Conservation (phyloP, 148 eudicot species). For the Dysphania ambrosioides region DNA sequence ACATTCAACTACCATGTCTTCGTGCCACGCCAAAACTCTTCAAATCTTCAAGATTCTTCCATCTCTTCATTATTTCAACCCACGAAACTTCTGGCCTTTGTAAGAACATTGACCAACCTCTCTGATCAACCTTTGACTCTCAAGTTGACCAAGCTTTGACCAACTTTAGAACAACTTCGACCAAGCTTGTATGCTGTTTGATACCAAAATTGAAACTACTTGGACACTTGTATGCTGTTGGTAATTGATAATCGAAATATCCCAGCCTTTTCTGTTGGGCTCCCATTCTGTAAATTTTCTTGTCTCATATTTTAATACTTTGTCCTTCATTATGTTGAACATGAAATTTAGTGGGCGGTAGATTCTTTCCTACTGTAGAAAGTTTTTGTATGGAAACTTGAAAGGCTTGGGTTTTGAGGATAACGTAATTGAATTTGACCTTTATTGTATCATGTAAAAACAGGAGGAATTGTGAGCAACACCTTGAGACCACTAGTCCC, state of each 20-base stretch:
- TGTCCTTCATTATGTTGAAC: neutral
- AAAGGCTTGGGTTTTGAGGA: neutral
- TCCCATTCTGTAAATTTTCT: neutral
- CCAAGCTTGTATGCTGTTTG: too few species aligned
- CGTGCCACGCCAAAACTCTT: too few species aligned
- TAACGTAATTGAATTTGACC: neutral
- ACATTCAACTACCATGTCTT: too few species aligned
- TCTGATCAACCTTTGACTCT: too few species aligned
- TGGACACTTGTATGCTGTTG: neutral
- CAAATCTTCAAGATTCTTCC: too few species aligned
- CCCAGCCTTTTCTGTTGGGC: neutral
- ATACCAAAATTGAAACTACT: too few species aligned
- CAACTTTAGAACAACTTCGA: too few species aligned
- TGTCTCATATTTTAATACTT: neutral
- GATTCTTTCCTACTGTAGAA: neutral
- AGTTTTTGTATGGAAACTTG: neutral
- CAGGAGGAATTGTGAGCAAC: conserved; percentile 95
- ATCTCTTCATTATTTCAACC: too few species aligned
- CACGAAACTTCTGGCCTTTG: too few species aligned
- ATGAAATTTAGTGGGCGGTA: neutral
- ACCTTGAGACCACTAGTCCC: conserved; percentile 83
- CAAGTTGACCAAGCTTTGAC: too few species aligned
- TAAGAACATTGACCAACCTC: too few species aligned
- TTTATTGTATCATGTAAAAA: neutral
- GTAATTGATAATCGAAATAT: neutral